Evolutionary conservation across 495 filamentous ascomycete genomes (phyloP), one percentile per base, ranked within the genome.

Genomic region (Oidiodendron maius): DNA sequence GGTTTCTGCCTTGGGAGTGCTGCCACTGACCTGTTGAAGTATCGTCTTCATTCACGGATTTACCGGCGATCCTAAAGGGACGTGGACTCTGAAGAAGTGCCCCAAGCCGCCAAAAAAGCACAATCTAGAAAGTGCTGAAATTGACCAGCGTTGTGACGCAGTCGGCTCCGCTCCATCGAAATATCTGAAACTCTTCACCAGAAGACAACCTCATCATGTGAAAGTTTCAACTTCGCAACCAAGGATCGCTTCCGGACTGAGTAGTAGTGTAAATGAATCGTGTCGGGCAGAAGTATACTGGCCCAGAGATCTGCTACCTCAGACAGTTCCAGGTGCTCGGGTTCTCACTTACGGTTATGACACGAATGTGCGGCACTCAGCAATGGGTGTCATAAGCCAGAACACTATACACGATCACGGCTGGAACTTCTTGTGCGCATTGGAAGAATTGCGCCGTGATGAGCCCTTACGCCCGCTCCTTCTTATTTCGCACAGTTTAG

Each of bases 31-130:
- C n/a, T n/a, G n/a, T n/a, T n/a, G n/a, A 25, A 17, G 17, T 4
- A 40, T 64, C 18, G 48, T 55, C 40, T 64, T 64, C 44, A 37
- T 64, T 36, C 61, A 64, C 30, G 61, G 61, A 3, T 46, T 64
- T 25, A 58, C 46, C 1, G 61, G 60, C 9, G 37, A 61, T 28
- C 49, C 40, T 12, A 34, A 56, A 6, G 50, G 26, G 2, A 64
- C 61, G 13, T 64, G 60, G 61, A 53, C 40, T 4, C n/a, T 2
- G 3, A 4, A 40, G 22, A n/a, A 8, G 28, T n/a, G n/a, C 8
- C 28, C 8, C 8, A 32, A 8, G 28, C 28, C n/a, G 28, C 28
- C 28, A n/a, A 32, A n/a, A 8, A 8, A 32, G 8, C 28, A 32
- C 8, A n/a, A 8, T 32, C 28, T 32, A n/a, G 8, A n/a, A 32